Evolutionary conservation across 768 basidiomycete genomes (phyloP).

Genomic region (Podaxis sp.): DNA sequence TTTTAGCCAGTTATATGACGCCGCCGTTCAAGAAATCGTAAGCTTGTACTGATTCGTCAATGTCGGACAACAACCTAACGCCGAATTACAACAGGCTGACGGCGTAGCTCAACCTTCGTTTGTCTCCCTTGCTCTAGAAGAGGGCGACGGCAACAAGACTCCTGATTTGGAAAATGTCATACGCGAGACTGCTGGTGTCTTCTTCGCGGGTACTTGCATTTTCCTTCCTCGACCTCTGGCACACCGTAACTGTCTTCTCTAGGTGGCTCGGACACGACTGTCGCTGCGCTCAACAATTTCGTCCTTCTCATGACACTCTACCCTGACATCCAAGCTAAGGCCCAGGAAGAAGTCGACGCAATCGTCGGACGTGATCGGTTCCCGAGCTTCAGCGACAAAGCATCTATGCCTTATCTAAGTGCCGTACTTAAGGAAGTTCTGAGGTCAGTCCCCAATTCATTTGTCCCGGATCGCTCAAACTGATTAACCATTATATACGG

Average conservation of each 20-base stretch:
- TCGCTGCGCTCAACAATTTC: conserved; percentile 21
- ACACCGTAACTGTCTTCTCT: not conserved
- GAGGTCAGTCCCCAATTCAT: conserved; percentile 2
- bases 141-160: not conserved
- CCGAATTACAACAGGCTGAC: not conserved
- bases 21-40: conserved; percentile 11
- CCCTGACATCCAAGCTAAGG: conserved; percentile 30
- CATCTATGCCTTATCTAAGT: conserved; percentile 23
- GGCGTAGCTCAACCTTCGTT: conserved; percentile 11
- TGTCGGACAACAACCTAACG: not conserved
- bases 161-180: conserved; percentile 13
- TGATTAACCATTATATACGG: not conserved
- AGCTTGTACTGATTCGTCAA: not conserved
- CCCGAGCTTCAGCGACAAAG: conserved; percentile 25
- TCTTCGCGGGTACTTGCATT: conserved; percentile 33
- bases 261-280: conserved; percentile 17
- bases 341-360: conserved; percentile 30
- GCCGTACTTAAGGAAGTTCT: conserved; percentile 15
- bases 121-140: conserved; percentile 10
- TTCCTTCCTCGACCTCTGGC: not conserved
- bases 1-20: conserved; percentile 2
- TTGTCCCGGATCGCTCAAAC: conserved; percentile 4
- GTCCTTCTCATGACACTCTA: conserved; percentile 31
- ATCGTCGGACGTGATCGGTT: conserved; percentile 29
- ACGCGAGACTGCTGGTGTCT: conserved; percentile 39